Base-by-base conservation (phyloP, 768 basidiomycete genomes). In the Candolleomyces eurysporus region DNA sequence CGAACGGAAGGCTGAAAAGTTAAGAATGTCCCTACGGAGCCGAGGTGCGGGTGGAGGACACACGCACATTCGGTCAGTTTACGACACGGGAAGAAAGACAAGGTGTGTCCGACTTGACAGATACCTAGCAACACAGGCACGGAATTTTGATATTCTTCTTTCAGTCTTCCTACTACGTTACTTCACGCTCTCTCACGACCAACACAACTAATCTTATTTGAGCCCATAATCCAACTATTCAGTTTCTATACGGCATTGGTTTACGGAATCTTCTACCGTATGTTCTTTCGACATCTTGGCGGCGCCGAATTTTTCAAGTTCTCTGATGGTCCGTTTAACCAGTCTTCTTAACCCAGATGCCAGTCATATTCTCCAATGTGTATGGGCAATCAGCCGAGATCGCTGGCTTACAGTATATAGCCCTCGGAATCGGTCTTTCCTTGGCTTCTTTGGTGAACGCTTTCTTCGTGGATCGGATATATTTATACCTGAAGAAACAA, bases 191-290 rank as follows among this genome's bases (percentile, higher is more conserved):
- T 93, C 22, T 71, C 78, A 13, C 82, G 91, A 19, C 92, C 93
- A 0, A 89, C 94, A 73, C 67, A 72, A 4, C 68, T 93, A 10
- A 87, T 91, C 59, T 65, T 56, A 0, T 67, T 66, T 7, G 87
- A 89, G 68, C 87, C 85, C 4, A 86, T 89, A 63, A 77, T 89
- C 42, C 86, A 86, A 67, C 71, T 86, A 2, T 76, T 88, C 50
- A 82, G 82, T 0, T 6, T 82, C 7, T 88, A 87, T 62, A 79
- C 85, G 77, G 82, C 84, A 1, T 80, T 87, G 52, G 69, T 88
- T 11, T 89, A 84, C 63, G 87, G 83, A 5, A 70, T 71, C 6
- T 63, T 84, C 6, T 85, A 82, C 60, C 60, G 75, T 75, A 52
- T 58, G 79, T 76, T 60, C 57, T 50, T 21, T 7, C 48, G 10